These are phyloP conservation scores for Elaeis guineensis DNA, from an alignment of 176 grass and related monocot species.

Conservation along the genomic window DNA sequence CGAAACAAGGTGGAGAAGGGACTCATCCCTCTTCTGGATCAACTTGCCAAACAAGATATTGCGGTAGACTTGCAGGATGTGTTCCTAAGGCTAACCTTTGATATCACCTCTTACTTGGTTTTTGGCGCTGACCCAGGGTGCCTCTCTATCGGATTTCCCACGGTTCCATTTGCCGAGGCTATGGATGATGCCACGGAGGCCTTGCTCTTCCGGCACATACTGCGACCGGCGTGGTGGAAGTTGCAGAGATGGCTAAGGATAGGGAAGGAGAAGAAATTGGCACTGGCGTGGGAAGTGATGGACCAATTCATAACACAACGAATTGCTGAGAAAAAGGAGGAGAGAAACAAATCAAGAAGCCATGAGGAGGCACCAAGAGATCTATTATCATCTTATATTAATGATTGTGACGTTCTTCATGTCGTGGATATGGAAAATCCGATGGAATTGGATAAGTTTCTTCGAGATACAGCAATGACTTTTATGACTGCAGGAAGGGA, in stretches of 20 bases:
- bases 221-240: slow-evolving; percentile 43
- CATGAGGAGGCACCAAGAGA: neutral
- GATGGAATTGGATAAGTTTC: neutral
- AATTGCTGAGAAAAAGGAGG: slow-evolving; percentile 25
- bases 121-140: slow-evolving; percentile 68
- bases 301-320: slow-evolving; percentile 50
- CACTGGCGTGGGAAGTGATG: slow-evolving; percentile 30
- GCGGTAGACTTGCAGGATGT: slow-evolving; percentile 57
- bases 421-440: too few relatives aligned
- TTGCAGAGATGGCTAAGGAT: slow-evolving; percentile 30
- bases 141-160: slow-evolving; percentile 35
- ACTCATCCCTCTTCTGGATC: slow-evolving; percentile 39
- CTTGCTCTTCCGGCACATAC: slow-evolving; percentile 44
- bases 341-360: slow-evolving; percentile 21
- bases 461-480: slow-evolving; percentile 1
- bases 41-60: neutral
- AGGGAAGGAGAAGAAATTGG: slow-evolving; percentile 52
- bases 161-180: slow-evolving; percentile 53
- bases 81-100: slow-evolving; percentile 70
- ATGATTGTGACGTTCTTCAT: neutral
- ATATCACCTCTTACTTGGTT: slow-evolving; percentile 41
- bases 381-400: slow-evolving; percentile 6
- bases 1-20: slow-evolving; percentile 39
- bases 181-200: slow-evolving; percentile 54
- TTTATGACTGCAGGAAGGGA: slow-evolving; percentile 18